Conservation (phyloP, 1,284 basidiomycete species). For the Veloboletus limbatus region DNA sequence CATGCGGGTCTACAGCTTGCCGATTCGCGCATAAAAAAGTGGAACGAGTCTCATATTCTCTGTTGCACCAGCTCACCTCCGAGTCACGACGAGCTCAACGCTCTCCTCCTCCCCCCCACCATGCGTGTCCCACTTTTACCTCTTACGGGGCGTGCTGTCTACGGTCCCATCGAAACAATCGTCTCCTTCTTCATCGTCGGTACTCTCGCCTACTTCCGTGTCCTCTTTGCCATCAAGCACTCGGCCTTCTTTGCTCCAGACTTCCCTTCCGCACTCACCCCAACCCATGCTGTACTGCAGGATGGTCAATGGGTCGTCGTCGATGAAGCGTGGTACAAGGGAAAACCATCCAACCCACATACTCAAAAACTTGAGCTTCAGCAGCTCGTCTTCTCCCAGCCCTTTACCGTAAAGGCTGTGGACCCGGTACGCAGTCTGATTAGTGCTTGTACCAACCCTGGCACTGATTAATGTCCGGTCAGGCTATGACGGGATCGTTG, state of each 20-base stretch:
- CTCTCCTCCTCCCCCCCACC: background rate
- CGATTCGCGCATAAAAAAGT: constrained; percentile 27
- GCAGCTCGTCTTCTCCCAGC: constrained; percentile 59
- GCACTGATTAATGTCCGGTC: constrained; percentile 8
- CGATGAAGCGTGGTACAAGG: constrained; percentile 47
- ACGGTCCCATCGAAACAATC: constrained; percentile 79
- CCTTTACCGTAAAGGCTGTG: constrained; percentile 32
- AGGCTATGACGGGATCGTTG: constrained; percentile 25
- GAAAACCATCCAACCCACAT: constrained; percentile 35
- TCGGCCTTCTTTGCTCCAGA: constrained; percentile 63
- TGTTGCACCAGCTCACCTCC: background rate
- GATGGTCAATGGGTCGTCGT: constrained; percentile 56
- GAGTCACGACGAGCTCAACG: no score
- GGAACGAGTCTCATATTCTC: constrained; percentile 23
- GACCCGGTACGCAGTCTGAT: constrained; percentile 33
- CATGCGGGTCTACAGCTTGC: constrained; percentile 10
- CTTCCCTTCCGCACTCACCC: constrained; percentile 45
- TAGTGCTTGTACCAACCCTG: background rate
- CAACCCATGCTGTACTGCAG: constrained; percentile 52
- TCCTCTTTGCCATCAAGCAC: constrained; percentile 82
- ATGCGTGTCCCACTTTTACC: constrained; percentile 61
- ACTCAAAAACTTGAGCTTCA: constrained; percentile 55
- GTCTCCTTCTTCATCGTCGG: constrained; percentile 84
- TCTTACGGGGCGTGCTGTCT: constrained; percentile 61
- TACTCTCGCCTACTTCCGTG: constrained; percentile 90